Evolutionary conservation across 495 filamentous ascomycete genomes (phyloP), one percentile per base, ranked within the genome.

Genomic region (Neurospora discreta): DNA sequence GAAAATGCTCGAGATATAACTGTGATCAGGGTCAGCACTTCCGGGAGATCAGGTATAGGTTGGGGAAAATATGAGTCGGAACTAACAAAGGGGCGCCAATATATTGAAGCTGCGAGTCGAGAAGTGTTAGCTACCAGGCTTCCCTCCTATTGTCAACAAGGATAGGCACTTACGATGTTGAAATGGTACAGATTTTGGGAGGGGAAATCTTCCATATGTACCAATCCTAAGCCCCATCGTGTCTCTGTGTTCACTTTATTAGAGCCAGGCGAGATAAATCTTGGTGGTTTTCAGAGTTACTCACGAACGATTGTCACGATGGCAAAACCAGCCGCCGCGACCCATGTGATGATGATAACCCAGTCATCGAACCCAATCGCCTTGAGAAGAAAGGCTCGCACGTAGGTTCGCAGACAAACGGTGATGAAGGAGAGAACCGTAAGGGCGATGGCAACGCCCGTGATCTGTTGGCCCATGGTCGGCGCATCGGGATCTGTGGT

Each of bases 1-100:
- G 36, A 88, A 79, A 20, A 87, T 80, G 43, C 80, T 80, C 8
- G 76, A 71, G 68, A 83, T 81, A 68, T 85, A 85, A 44, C 81
- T 83, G 33, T n/a, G 36, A 70, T 74, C 33, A 74, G 65, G 46
- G 6, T 26, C 36, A 36, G 20, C 33, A 11, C 2, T 20, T 15
- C 18, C 11, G 38, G 8, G 11, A 77, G 26, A 73, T 77, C 26
- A 26, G 20, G 6, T 38, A 70, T 42, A 46, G 15, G n/a, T 23
- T 23, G 9, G 9, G n/a, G n/a, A n/a, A n/a, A 26, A 7, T 13
- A 40, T 26, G 43, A 20, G 40, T 67, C 15, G 10, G 26, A 60
- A 79, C 76, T 75, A 60, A 83, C 81, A 84, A 84, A 42, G 79
- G 80, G 40, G 82, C 80, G 20, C 81, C 81, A 16, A 77, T 77